Evolutionary conservation across 768 basidiomycete species (phyloP), one percentile per base, ranked within the genome.

Genomic region (Lentinula aciculospora): DNA sequence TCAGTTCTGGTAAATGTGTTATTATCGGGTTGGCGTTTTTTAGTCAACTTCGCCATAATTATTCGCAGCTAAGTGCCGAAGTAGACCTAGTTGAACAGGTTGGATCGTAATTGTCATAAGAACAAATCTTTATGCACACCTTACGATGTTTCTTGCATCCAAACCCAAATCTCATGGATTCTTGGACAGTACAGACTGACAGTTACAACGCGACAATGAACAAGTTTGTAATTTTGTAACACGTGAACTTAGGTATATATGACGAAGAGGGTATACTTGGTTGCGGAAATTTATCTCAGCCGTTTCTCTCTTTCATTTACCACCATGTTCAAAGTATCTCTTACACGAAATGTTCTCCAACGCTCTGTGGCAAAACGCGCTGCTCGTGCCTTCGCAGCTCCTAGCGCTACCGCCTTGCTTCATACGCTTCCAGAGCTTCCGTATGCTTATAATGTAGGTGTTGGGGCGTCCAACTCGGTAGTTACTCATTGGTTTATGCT

Each of bases 341-440:
- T 80, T 60, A 68, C 78, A 23, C 80, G 76, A 59, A 68, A 69
- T 34, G 63, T 73, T 37, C 64, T 77, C 31, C 78, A 76, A 59
- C 78, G 79, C 19, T 63, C 75, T 7, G 58, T 81, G 45, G 49
- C 32, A 12, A 23, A 32, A 36, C 37, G 51, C 25, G 51, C 36
- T 23, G 62, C 76, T 32, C 81, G 84, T 53, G 59, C 79, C 15
- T 76, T 83, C 56, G 72, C 70, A 2, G 72, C 75, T 53, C 71
- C 74, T 15, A 67, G 73, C 28, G 65, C 74, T 39, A 63, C 72
- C 13, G 74, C 84, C 34, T 73, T 75, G 12, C 46, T 85, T 58
- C 89, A 93, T 72, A 87, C 88, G 4, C 81, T 94, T 21, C 92
- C 93, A 4, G 74, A 82, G 39, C 76, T 95, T 29, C 89, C 92